Evolutionary conservation across 192 early-diverging fungal genomes (phyloP).

Genomic region (Kickxella alabastrina): DNA sequence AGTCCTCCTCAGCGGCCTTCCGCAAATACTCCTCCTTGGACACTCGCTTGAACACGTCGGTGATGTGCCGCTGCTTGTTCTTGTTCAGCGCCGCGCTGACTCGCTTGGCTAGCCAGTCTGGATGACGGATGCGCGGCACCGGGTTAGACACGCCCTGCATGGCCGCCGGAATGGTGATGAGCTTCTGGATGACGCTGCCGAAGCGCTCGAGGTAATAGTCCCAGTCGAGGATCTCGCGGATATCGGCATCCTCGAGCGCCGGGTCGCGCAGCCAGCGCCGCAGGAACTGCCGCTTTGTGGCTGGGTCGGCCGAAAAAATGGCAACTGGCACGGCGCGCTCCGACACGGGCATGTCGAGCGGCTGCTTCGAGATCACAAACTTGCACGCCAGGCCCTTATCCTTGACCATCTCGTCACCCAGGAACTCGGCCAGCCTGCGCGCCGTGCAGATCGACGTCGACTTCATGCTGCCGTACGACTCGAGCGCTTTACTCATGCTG

Average conservation of each 20-base stretch:
- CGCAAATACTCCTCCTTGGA: slow-evolving; percentile 34
- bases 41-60: slow-evolving; percentile 71
- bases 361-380: slow-evolving; percentile 88
- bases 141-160: slow-evolving; percentile 95
- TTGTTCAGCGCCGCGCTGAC: slow-evolving; percentile 73
- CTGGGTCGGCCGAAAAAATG: slow-evolving; percentile 84
- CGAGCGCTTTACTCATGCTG: slow-evolving; percentile 91
- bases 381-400: slow-evolving; percentile 95
- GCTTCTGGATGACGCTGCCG: slow-evolving; percentile 89
- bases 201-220: slow-evolving; percentile 96
- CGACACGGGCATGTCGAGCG: slow-evolving; percentile 77
- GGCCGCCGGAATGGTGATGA: slow-evolving; percentile 97
- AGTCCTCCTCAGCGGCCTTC: slow-evolving; percentile 11
- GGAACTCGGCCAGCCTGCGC: slow-evolving; percentile 88
- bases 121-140: slow-evolving; percentile 85
- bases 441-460: slow-evolving; percentile 95
- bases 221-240: slow-evolving; percentile 94
- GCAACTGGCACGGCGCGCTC: slow-evolving; percentile 94
- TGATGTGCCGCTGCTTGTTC: slow-evolving; percentile 77
- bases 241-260: slow-evolving; percentile 71
- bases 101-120: slow-evolving; percentile 90
- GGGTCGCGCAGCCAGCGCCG: slow-evolving; percentile 90
- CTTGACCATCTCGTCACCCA: slow-evolving; percentile 97
- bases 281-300: slow-evolving; percentile 74
- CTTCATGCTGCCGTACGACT: slow-evolving; percentile 91